Conservation (phyloP, 768 basidiomycete genomes). For the Boletus reticuloceps region DNA sequence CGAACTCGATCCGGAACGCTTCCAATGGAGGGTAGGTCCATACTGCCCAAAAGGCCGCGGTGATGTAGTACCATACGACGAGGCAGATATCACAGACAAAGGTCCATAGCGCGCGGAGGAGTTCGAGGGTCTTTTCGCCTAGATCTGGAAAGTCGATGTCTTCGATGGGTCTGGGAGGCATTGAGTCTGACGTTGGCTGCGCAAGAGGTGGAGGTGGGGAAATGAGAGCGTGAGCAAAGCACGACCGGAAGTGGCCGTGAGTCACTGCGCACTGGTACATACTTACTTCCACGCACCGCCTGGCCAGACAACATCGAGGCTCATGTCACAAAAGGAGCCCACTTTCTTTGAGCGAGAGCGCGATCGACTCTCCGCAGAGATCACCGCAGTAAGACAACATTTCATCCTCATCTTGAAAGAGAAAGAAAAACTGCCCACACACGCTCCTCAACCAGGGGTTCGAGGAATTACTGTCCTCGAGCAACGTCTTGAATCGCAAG, state of each 20-base stretch:
- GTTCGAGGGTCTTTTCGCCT: conserved; percentile 11
- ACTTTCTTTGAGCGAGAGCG: conserved; percentile 81
- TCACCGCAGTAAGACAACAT: conserved; percentile 55
- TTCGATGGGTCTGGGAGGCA: conserved; percentile 7
- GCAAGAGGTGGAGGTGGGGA: too few relatives aligned
- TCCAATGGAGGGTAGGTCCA: conserved; percentile 26
- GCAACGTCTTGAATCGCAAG: conserved; percentile 85
- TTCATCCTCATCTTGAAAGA: not conserved
- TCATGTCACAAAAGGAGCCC: conserved; percentile 37
- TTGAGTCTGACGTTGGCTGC: too few relatives aligned
- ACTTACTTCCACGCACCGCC: not conserved
- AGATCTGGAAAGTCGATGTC: conserved; percentile 19
- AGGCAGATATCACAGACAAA: conserved; percentile 1
- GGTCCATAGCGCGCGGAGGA: conserved; percentile 9
- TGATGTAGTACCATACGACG: conserved; percentile 7
- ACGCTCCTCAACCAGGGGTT: conserved; percentile 56
- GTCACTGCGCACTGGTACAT: not conserved
- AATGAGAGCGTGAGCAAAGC: too few relatives aligned
- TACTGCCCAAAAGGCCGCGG: conserved; percentile 2
- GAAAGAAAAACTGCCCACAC: not conserved
- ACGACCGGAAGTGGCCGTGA: too few relatives aligned
- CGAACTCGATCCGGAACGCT: conserved; percentile 15
- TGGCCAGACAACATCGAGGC: not conserved
- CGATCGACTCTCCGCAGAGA: conserved; percentile 69
- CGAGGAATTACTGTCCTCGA: conserved; percentile 80